phyloP scores from a whole-genome alignment of 495 filamentous ascomycete species.

The Thozetella sp. region DNA sequence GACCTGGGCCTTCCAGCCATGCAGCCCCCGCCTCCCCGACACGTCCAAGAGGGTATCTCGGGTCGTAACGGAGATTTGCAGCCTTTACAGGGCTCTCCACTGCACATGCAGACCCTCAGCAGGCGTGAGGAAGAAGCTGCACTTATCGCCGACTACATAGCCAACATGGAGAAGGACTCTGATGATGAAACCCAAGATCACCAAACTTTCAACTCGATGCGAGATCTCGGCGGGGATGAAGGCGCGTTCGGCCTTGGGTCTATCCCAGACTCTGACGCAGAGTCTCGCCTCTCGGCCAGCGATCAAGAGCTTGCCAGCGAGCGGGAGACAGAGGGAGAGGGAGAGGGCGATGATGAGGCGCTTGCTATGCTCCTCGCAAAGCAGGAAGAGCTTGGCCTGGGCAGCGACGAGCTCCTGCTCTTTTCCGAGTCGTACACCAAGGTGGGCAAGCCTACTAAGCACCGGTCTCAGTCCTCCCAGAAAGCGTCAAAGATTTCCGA shows the following conservation, averaged over 20 bases:
- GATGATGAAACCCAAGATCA: constrained; percentile 28
- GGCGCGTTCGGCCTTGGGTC: constrained; percentile 21
- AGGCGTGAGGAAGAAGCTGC: constrained; percentile 51
- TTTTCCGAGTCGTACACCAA: constrained; percentile 38
- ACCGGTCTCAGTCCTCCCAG: background rate
- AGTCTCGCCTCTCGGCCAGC: constrained; percentile 18
- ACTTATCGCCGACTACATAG: constrained; percentile 73
- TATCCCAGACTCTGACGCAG: constrained; percentile 20
- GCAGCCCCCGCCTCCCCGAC: too few relatives aligned
- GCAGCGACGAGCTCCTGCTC: constrained; percentile 56
- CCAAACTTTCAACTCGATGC: constrained; percentile 26
- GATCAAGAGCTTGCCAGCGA: constrained; percentile 26
- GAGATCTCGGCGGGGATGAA: constrained; percentile 51
- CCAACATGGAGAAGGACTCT: constrained; percentile 59
- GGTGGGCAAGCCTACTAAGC: background rate
- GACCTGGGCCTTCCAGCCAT: too few relatives aligned
- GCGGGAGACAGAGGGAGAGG: constrained; percentile 32
- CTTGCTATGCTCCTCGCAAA: constrained; percentile 63
- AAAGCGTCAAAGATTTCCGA: background rate
- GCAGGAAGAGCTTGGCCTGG: constrained; percentile 68
- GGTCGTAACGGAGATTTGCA: too few relatives aligned
- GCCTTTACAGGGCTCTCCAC: too few relatives aligned
- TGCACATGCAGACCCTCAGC: too few relatives aligned
- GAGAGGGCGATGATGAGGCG: constrained; percentile 53
- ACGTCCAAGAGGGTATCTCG: too few relatives aligned